phyloP scores from a whole-genome alignment of 2,329 filamentous ascomycete species.

The Talaromyces sp. region DNA sequence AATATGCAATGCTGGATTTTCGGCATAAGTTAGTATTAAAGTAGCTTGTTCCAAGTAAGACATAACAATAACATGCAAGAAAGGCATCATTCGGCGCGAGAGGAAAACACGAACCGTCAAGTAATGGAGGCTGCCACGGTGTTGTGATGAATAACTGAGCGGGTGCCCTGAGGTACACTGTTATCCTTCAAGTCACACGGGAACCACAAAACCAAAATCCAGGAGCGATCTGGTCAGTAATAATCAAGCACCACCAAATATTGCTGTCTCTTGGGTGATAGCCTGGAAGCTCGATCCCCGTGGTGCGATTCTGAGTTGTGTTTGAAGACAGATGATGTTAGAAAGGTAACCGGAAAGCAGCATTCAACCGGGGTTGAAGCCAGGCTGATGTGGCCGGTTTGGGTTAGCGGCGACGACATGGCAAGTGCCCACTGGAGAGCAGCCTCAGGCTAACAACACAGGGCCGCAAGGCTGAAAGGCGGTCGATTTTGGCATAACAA shows the following conservation, averaged over 20 bases:
- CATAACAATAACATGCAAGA: not conserved
- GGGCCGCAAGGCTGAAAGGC: conserved; percentile 19
- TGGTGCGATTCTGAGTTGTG: conserved; percentile 25
- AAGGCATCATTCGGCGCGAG: not conserved
- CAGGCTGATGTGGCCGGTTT: conserved; percentile 42
- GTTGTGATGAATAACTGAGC: conserved; percentile 29
- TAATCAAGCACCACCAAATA: conserved; percentile 21
- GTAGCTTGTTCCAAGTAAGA: not conserved
- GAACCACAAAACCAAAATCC: conserved; percentile 5
- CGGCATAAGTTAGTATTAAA: not conserved
- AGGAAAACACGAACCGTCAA: conserved; percentile 42
- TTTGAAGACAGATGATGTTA: conserved; percentile 30
- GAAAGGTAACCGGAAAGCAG: conserved; percentile 31
- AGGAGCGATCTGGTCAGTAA: conserved; percentile 1
- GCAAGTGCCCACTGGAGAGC: conserved; percentile 3
- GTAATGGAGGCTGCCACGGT: conserved; percentile 43
- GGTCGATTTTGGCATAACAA: conserved; percentile 12
- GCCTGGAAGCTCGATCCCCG: conserved; percentile 21
- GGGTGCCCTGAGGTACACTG: conserved; percentile 11
- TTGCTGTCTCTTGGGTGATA: conserved; percentile 16
- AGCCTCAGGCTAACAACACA: conserved; percentile 3
- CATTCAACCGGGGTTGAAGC: conserved; percentile 32
- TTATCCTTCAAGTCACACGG: conserved; percentile 11
- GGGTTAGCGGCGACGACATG: conserved; percentile 38
- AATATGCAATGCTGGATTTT: conserved; percentile 51